Evolutionary conservation across 495 filamentous ascomycete genomes (phyloP), one percentile per base, ranked within the genome.

Genomic region (Umbilicaria muhlenbergii): DNA sequence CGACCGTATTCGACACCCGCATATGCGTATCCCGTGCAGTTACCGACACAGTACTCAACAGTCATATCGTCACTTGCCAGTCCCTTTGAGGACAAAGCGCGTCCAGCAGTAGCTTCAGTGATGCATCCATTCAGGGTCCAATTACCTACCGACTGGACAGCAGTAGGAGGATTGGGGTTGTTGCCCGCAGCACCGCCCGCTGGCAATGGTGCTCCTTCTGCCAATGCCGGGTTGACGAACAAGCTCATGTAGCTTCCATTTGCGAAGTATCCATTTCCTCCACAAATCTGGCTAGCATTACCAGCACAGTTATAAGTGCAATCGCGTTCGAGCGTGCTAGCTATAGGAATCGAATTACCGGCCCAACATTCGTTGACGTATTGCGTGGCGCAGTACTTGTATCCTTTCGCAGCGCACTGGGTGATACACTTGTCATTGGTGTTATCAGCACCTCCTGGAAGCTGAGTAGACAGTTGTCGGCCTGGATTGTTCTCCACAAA

Each of bases 281-380:
- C 48, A 17, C 48, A 51, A 18, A 34, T 19, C 32, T 51, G 32
- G 5, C 3, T 24, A 7, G 13, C 15, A n/a, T 51, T 39, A 7
- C 38, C 48, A 32, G 36, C 28, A 40, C 48, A 51, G 1, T 34
- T 16, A 33, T 47, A 38, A 11, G 10, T 21, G 36, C 48, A 51
- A 3, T 34, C 46, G 11, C 12, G 14, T n/a, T 24, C 32, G n/a
- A 28, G 24, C 5, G 24, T 28, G 24, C 24, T 28, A 6, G 24
- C 24, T 0, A 28, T 45, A 11, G 56, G 59, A 12, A 59, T 51
- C 4, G 10, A 44, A 40, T 50, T 49, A 11, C 61, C 66, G 37
- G 64, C 66, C 67, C 68, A 69, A 46, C 67, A 73, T 49, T 71
- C 66, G 19, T 16, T 64, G 57, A n/a, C n/a, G 43, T 69, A 73